These are phyloP conservation scores for Betula pendula DNA, from an alignment of 306 rosid species.

Conservation along the genomic window DNA sequence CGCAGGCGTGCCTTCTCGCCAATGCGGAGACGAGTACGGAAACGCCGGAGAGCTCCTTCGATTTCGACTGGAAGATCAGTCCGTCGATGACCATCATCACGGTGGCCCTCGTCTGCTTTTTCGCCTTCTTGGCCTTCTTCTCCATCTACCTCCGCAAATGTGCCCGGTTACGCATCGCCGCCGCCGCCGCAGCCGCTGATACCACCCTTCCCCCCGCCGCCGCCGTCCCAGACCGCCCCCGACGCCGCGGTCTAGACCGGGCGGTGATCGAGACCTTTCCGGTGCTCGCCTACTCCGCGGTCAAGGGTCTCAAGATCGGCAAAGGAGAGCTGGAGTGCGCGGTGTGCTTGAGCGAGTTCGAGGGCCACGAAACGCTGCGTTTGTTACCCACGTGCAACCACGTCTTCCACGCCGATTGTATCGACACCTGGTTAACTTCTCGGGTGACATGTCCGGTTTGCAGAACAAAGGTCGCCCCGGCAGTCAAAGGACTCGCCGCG, in stretches of 20 bases:
- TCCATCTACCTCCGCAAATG: neutral
- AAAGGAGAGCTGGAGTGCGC: constrained; percentile 65
- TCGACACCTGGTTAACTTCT: constrained; percentile 67
- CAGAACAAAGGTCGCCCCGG: constrained; percentile 39
- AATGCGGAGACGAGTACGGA: neutral
- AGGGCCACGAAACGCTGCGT: constrained; percentile 55
- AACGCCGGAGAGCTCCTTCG: neutral
- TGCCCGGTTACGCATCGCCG: neutral
- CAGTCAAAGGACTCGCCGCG: neutral
- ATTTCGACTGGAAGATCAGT: neutral
- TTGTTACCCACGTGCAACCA: constrained; percentile 71
- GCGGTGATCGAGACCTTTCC: constrained; percentile 54
- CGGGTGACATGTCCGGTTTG: constrained; percentile 77
- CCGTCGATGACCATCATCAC: neutral
- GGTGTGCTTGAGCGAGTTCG: constrained; percentile 69
- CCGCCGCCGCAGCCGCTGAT: neutral
- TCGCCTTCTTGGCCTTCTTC: neutral
- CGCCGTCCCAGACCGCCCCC: neutral
- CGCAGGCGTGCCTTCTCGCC: neutral
- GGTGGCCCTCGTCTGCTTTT: neutral
- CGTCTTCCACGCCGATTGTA: constrained; percentile 69
- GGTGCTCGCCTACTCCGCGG: constrained; percentile 50
- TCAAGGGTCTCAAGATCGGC: constrained; percentile 56
- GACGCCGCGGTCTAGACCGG: constrained; percentile 45
- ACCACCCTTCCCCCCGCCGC: too few species aligned